A percentile compares a stretch with the other conserved stretches of the same genome.
Conservation (phyloP, 345 rosid genomes). For the Eucalyptus grandis region DNA sequence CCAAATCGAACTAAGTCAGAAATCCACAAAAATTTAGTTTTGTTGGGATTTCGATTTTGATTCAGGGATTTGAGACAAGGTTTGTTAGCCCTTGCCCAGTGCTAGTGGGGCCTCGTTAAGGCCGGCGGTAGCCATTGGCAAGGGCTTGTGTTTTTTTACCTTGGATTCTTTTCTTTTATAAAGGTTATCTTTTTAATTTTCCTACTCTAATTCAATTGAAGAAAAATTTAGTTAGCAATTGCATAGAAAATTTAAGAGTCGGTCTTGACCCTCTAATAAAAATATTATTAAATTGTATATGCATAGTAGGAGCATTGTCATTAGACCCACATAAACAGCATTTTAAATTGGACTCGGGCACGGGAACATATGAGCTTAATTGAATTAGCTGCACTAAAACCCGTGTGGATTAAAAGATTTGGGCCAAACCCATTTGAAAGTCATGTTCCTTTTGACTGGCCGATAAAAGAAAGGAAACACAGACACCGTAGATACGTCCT, state of each 20-base stretch:
- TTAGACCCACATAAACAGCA: not conserved
- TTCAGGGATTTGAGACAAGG: rapidly evolving
- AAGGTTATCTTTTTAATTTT: not conserved
- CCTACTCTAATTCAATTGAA: not conserved
- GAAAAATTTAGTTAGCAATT: not conserved
- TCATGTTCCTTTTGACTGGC: not conserved
- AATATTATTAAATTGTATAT: not conserved
- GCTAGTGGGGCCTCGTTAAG: not conserved
- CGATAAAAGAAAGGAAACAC: not conserved
- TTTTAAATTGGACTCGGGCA: not conserved
- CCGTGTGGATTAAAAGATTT: not conserved
- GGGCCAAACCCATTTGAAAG: not conserved
- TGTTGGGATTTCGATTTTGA: too few species aligned
- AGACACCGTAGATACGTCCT: too few species aligned
- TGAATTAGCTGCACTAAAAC: not conserved
- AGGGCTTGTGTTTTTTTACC: not conserved
- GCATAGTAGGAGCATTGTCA: not conserved
- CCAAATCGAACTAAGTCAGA: rapidly evolving
- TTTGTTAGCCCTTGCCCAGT: rapidly evolving
- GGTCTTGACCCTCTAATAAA: not conserved
- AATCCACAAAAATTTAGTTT: rapidly evolving
- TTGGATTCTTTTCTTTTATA: not conserved
- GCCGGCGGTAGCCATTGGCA: rapidly evolving
- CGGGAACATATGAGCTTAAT: not conserved
- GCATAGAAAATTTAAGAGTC: not conserved